Evolutionary conservation across 2,329 filamentous ascomycete genomes (phyloP), one percentile per base, ranked within the genome.

Genomic region (Nectriaceae sp.): DNA sequence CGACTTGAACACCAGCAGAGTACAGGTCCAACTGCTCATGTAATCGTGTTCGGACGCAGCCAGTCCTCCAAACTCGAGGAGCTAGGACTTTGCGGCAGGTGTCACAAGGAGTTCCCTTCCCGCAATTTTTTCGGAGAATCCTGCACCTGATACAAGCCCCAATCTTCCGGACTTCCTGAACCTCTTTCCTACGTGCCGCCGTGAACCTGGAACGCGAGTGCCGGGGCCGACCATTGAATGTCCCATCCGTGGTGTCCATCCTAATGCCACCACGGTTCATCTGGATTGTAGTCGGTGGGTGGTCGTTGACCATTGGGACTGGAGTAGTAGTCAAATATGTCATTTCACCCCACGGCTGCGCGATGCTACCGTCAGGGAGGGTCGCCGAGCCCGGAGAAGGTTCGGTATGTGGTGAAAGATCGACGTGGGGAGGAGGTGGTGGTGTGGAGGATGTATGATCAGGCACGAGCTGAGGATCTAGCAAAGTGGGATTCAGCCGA

Each of bases 131-230:
- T 48, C 83, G 77, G 29, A 87, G 67, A 52, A 87, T 85, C 31
- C 83, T 76, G 59, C 84, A 87, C 38, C 84, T 74, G 44, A 86
- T 84, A 56, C 84, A 87, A 11, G 84, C 83, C 5, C 84, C 84
- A 29, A 83, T 77, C 57, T 83, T 83, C 20, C 84, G 78, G 19
- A 87, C 80, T 53, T 83, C 80, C 55, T 85, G 82, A 2, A 87
- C 83, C 59, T 87, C 80, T 60, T 81, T 84, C 19, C 84, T 74
- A n/a, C 84, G 74, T 1, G 70, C 70, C 4, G 79, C 72, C 18
- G 77, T 79, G 55, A 86, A 86, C 8, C 79, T 73, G 4, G 80
- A 79, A 10, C 83, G 76, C 6, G 76, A 75, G 56, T 84, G 76
- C 15, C 76, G 76, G 2, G 75, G 70, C 44, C 74, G 74, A 11